A percentile compares a stretch with the other conserved stretches of the same genome.
Evolutionary conservation across 257 asterid species (phyloP).

Genomic region (Solanum commersonii): DNA sequence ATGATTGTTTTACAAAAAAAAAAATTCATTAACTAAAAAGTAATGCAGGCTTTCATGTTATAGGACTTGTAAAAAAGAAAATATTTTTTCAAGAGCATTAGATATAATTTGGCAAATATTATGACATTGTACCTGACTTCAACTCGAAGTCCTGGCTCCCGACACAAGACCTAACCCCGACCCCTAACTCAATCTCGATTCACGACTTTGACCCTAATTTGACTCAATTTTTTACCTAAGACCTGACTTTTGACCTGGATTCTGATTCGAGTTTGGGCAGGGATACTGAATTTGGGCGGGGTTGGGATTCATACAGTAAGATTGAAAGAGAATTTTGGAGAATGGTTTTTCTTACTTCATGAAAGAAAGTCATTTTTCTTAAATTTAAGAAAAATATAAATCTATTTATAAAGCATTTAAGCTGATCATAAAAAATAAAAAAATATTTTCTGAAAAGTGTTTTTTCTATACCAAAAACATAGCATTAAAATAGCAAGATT

Average conservation of each 20-base stretch:
- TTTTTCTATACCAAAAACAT: not conserved
- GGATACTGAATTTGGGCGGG: rapidly evolving
- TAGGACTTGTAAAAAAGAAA: not conserved
- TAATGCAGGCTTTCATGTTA: no score
- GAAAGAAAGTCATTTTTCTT: no score
- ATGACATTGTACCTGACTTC: rapidly evolving
- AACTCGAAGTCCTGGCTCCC: no score
- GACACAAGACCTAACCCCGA: not conserved
- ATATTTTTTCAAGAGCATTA: no score
- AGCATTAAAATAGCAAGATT: not conserved
- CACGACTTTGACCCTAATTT: not conserved
- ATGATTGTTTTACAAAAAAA: not conserved
- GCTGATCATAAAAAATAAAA: not conserved
- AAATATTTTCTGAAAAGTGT: no score
- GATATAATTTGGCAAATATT: not conserved
- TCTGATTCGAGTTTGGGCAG: rapidly evolving
- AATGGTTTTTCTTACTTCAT: not conserved
- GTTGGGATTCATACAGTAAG: no score
- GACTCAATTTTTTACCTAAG: not conserved
- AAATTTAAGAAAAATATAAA: no score
- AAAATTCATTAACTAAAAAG: not conserved
- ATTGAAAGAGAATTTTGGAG: not conserved
- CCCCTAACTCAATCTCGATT: no score
- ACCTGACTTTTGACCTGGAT: not conserved
- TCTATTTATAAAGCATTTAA: no score